Percentiles rank a stretch among this genome's conserved stretches.
Evolutionary conservation across 176 grass and related monocot genomes (phyloP).

Genomic region (Lolium multiflorum): DNA sequence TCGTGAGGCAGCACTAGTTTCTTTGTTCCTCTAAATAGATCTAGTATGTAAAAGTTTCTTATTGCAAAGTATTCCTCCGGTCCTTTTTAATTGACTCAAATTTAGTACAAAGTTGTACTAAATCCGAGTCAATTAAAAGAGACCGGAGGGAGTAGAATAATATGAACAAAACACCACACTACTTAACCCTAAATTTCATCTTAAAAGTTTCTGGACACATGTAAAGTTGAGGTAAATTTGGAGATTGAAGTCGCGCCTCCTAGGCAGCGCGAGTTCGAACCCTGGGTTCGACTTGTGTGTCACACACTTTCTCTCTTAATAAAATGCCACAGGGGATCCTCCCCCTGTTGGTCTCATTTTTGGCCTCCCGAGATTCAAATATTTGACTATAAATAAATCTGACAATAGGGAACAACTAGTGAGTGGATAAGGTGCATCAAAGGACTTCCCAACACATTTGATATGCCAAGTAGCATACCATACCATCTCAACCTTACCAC

Average conservation of each 20-base stretch:
- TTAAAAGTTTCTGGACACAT: neutral
- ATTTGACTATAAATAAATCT: neutral
- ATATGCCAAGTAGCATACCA: constrained; percentile 47
- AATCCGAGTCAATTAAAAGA: too few relatives aligned
- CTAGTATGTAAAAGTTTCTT: neutral
- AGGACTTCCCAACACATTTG: constrained; percentile 14
- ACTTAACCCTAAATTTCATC: neutral
- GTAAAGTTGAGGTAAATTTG: neutral
- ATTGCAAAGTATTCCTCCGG: too few relatives aligned
- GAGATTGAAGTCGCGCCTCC: too few relatives aligned
- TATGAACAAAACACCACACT: neutral
- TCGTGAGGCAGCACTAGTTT: neutral
- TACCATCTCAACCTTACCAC: constrained; percentile 56
- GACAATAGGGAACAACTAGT: constrained; percentile 39
- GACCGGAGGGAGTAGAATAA: too few relatives aligned
- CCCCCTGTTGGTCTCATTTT: too few relatives aligned
- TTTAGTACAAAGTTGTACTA: too few relatives aligned
- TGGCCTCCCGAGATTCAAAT: too few relatives aligned
- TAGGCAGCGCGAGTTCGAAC: too few relatives aligned
- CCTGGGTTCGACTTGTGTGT: too few relatives aligned
- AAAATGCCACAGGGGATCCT: too few relatives aligned
- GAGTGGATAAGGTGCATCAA: constrained; percentile 55
- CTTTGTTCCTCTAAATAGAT: neutral
- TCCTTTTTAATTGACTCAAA: too few relatives aligned
- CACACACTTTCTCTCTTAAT: too few relatives aligned